Conservation (phyloP, 768 basidiomycete genomes). For the Psilocybe cyanescens region DNA sequence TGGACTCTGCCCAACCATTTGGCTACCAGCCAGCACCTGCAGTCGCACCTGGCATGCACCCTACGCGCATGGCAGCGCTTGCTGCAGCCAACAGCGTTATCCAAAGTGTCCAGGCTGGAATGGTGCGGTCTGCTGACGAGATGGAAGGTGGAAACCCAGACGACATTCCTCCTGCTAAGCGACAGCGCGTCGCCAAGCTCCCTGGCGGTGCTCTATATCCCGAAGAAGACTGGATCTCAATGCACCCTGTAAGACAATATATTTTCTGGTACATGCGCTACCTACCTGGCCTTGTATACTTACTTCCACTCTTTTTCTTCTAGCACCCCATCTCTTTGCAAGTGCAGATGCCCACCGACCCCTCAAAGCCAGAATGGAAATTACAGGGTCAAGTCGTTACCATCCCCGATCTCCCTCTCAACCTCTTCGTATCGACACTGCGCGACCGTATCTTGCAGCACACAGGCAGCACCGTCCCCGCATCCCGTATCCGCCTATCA, state of each 20-base stretch:
- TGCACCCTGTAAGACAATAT: conserved; percentile 72
- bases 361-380: conserved; percentile 92
- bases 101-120: conserved; percentile 61
- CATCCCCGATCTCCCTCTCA: conserved; percentile 84
- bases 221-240: conserved; percentile 86
- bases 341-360: conserved; percentile 82
- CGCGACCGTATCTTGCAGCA: conserved; percentile 86
- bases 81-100: conserved; percentile 53
- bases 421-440: conserved; percentile 82
- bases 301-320: conserved; percentile 11
- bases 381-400: conserved; percentile 80
- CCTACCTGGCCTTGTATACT: neutral
- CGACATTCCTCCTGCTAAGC: conserved; percentile 81
- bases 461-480: conserved; percentile 77
- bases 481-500: conserved; percentile 80
- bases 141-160: conserved; percentile 67
- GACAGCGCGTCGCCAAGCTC: conserved; percentile 84
- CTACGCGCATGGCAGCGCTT: conserved; percentile 65
- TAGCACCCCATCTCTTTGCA: conserved; percentile 86
- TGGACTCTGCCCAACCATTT: conserved; percentile 77
- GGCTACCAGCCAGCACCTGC: conserved; percentile 59
- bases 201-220: conserved; percentile 85
- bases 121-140: conserved; percentile 80
- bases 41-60: conserved; percentile 63
- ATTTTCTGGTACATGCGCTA: neutral